Percentiles rank a stretch among this genome's conserved stretches.
These are phyloP conservation scores for Pythium chondricola DNA, from an alignment of 352 stramenopile species.

Conservation along the genomic window DNA sequence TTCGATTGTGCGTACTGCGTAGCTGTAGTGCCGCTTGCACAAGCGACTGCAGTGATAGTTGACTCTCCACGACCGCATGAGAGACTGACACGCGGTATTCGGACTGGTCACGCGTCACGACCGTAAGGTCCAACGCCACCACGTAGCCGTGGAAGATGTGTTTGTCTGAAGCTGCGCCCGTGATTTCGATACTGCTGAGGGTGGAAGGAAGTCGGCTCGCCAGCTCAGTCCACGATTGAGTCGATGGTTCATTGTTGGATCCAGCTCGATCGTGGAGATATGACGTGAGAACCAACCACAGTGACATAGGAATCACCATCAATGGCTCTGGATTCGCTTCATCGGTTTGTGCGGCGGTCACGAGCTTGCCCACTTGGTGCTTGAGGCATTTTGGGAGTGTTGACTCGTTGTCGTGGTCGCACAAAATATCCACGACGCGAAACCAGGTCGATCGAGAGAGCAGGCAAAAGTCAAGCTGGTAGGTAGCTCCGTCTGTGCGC, in stretches of 20 bases:
- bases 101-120: slow-evolving; percentile 6
- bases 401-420: slow-evolving; percentile 10
- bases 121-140: neutral
- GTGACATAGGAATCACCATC: slow-evolving; percentile 5
- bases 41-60: slow-evolving; percentile 7
- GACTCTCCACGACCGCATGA: slow-evolving; percentile 3
- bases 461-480: slow-evolving; percentile 5
- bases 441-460: slow-evolving; percentile 1
- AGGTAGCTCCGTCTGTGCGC: slow-evolving; percentile 1
- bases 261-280: slow-evolving; percentile 2
- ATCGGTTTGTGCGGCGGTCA: neutral
- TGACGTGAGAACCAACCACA: slow-evolving; percentile 12
- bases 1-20: no score
- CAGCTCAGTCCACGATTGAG: no score
- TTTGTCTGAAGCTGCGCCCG: no score
- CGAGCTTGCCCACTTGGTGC: slow-evolving; percentile 3
- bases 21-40: slow-evolving; percentile 4
- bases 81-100: slow-evolving; percentile 6
- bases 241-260: no score
- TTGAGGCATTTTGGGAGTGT: slow-evolving; percentile 3
- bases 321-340: neutral
- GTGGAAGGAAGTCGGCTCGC: no score
- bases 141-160: no score
- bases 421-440: slow-evolving; percentile 11
- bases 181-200: no score